Evolutionary conservation across 768 basidiomycete species (phyloP), one percentile per base, ranked within the genome.

Genomic region (Mycena kentingensis): DNA sequence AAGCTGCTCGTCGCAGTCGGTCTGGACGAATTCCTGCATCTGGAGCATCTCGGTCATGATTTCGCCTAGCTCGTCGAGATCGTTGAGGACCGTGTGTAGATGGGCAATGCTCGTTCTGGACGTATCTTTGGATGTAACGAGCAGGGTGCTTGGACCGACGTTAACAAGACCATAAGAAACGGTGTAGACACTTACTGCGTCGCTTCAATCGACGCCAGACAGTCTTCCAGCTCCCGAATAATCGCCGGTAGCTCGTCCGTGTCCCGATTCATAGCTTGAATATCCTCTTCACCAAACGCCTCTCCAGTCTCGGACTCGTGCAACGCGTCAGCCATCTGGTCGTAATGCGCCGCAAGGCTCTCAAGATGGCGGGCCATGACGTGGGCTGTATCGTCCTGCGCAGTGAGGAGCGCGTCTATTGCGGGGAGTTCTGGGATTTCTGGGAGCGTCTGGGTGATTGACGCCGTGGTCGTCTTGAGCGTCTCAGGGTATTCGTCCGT

Each of bases 251-350:
- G 73, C 63, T 91, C 90, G 10, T 87, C 80, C 1, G 87, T 88
- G 64, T 93, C 90, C 34, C 88, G 77, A 58, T 85, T 82, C 85
- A 93, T 91, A 25, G 83, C 91, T 71, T 82, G 77, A 49, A 90
- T 67, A 60, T 91, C 90, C 24, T 84, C 86, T 51, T 88, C 85
- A 10, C 70, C 73, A 51, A 89, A 84, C 5, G 63, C 73, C 63
- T 84, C 84, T 2, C 87, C 88, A n/a, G 77, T 76, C 55, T 91
- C 88, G 38, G 75, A 80, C 21, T 87, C 85, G 43, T 78, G 78
- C 53, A 89, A 64, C 0, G 87, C 86, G 51, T 71, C 69, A 2
- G 78, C 81, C 86, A 93, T 92, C 56, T 89, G 82, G 21, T 85
- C 85, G 57, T 87, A 93, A 65, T 93, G 90, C 1, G 76, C 76